Conservation (phyloP, 2,329 filamentous ascomycete genomes). For the Ophiocordyceps polyrhachis-furcata region DNA sequence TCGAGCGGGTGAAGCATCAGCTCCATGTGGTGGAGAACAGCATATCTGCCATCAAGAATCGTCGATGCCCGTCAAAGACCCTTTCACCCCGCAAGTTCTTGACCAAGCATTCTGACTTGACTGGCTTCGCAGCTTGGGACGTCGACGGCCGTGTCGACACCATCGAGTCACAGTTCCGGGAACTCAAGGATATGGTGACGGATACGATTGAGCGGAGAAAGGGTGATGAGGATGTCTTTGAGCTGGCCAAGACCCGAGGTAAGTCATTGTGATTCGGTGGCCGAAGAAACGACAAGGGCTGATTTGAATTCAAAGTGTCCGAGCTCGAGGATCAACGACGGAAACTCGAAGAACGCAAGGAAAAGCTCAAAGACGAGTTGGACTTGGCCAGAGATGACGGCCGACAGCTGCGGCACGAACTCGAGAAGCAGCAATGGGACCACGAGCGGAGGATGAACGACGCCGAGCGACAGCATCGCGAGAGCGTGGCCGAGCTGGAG, state of each 20-base stretch:
- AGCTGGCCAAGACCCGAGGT: constrained; percentile 60
- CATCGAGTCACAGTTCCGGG: constrained; percentile 56
- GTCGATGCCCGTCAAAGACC: constrained; percentile 19
- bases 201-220: constrained; percentile 48
- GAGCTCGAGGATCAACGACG: constrained; percentile 30
- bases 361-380: constrained; percentile 45
- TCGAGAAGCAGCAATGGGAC: constrained; percentile 19
- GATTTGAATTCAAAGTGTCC: constrained; percentile 16
- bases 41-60: constrained; percentile 16
- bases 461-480: constrained; percentile 21
- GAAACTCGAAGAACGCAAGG: constrained; percentile 26
- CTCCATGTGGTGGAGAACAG: constrained; percentile 14
- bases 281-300: background rate
- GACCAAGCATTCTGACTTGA: constrained; percentile 55
- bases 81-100: constrained; percentile 38
- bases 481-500: constrained; percentile 15
- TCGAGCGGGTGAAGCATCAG: constrained; percentile 12
- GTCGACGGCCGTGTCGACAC: constrained; percentile 57
- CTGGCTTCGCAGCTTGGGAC: constrained; percentile 52
- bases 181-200: constrained; percentile 55
- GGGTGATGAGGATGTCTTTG: constrained; percentile 54
- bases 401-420: constrained; percentile 15
- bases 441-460: constrained; percentile 31
- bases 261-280: constrained; percentile 12
- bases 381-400: constrained; percentile 18